Evolutionary conservation across 768 basidiomycete species (phyloP), one percentile per base, ranked within the genome.

Genomic region (Leucogyrophana mollusca): DNA sequence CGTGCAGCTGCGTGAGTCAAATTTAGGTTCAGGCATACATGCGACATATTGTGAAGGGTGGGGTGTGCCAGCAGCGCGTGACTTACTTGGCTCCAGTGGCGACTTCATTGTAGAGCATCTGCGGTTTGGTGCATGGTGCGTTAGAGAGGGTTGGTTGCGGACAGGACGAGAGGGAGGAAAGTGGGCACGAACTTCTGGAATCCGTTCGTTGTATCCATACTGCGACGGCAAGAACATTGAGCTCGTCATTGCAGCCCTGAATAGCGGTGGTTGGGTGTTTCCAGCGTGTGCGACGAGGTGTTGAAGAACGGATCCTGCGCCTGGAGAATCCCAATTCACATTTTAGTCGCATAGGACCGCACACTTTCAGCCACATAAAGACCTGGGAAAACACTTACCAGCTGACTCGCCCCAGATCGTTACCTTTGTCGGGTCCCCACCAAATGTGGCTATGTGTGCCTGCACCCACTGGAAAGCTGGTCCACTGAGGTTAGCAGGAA

Each of bases 271-370:
- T 9, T 61, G 50, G 1, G 75, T 78, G 25, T 68, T 61, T 18
- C 77, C 77, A 13, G 63, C 65, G 25, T 77, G 61, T 7, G 77
- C 77, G 23, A 78, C 56, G 1, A 77, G 37, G 25, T 79, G 77
- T 43, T 78, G 76, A 5, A 78, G 22, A 7, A 78, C 76, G 2
- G 77, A 78, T 3, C 76, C 76, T 32, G 70, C 77, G 45, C 73
- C 73, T 71, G 13, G 6, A 30, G 27, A 30, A 30, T 30, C n/a
- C n/a, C n/a, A 22, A 32, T n/a, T n/a, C n/a, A n/a, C n/a, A n/a
- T n/a, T n/a, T n/a, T n/a, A n/a, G n/a, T n/a, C n/a, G n/a, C n/a
- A n/a, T n/a, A n/a, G n/a, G n/a, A n/a, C n/a, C n/a, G n/a, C n/a
- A n/a, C n/a, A n/a, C n/a, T n/a, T n/a, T n/a, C n/a, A n/a, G n/a